Percentiles rank a stretch among this genome's conserved stretches.
These are phyloP conservation scores for Blastocystis sp. DNA, from an alignment of 352 stramenopile species.

Conservation along the genomic window DNA sequence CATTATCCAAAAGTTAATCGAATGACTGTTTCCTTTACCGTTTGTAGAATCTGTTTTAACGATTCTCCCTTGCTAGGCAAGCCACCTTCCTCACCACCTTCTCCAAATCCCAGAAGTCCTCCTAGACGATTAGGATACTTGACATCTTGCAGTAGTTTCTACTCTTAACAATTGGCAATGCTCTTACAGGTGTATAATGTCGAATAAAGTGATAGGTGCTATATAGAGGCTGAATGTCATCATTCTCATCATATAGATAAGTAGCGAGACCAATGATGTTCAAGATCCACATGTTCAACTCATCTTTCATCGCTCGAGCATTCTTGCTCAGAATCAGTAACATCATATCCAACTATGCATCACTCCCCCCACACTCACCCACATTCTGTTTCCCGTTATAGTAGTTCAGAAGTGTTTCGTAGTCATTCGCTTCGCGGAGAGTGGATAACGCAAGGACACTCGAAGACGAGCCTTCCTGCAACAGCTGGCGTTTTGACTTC, in stretches of 20 bases:
- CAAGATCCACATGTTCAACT: slow-evolving; percentile 17
- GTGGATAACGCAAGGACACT: background rate
- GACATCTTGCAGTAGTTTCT: slow-evolving; percentile 19
- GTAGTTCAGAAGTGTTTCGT: slow-evolving; percentile 3
- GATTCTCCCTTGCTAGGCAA: slow-evolving; percentile 1
- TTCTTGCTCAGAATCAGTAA: slow-evolving; percentile 8
- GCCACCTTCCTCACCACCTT: background rate
- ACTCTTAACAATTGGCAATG: background rate
- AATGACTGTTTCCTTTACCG: background rate
- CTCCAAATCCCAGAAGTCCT: background rate
- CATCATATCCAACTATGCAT: slow-evolving; percentile 1
- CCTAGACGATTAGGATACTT: slow-evolving; percentile 8
- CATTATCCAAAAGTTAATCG: background rate
- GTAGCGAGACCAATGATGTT: background rate
- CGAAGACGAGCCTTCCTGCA: background rate
- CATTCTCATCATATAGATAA: background rate
- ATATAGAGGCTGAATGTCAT: background rate
- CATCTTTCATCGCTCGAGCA: background rate
- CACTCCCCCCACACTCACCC: background rate
- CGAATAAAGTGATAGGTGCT: slow-evolving; percentile 30
- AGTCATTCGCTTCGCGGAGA: background rate
- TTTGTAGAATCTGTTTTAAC: slow-evolving; percentile 17
- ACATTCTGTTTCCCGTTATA: background rate
- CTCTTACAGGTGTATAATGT: background rate
- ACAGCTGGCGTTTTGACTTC: background rate